These are phyloP conservation scores for Hapsidospora chrysogenum DNA, from an alignment of 495 filamentous ascomycete genomes.

Conservation along the genomic window DNA sequence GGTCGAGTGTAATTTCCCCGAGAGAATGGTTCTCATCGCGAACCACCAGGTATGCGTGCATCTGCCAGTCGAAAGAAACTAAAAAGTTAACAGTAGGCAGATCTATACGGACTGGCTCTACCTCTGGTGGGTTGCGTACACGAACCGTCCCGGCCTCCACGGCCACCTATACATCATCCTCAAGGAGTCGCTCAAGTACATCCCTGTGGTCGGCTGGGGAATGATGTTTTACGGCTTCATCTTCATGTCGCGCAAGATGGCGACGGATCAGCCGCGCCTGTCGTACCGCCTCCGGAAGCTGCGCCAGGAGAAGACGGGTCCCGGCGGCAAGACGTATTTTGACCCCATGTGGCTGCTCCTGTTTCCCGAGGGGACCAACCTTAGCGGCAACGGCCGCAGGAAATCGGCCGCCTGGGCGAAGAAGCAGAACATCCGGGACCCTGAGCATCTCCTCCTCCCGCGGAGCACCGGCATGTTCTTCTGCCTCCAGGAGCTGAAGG, in stretches of 20 bases:
- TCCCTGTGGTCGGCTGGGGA: slow-evolving; percentile 59
- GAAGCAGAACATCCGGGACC: slow-evolving; percentile 48
- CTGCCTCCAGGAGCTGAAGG: slow-evolving; percentile 53
- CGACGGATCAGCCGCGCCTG: slow-evolving; percentile 54
- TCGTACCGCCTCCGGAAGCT: slow-evolving; percentile 53
- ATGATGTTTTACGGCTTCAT: slow-evolving; percentile 77
- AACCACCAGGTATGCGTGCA: slow-evolving; percentile 70
- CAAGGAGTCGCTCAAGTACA: slow-evolving; percentile 64
- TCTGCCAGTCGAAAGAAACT: too few species aligned
- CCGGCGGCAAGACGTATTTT: slow-evolving; percentile 32
- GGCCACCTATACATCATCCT: slow-evolving; percentile 77
- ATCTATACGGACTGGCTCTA: slow-evolving; percentile 84
- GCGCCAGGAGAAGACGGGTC: slow-evolving; percentile 32
- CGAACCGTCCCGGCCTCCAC: slow-evolving; percentile 46
- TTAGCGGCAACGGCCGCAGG: slow-evolving; percentile 43
- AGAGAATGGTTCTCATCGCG: slow-evolving; percentile 62
- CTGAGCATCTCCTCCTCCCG: slow-evolving; percentile 52
- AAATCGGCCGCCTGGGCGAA: slow-evolving; percentile 52
- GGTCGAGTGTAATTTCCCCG: slow-evolving; percentile 56
- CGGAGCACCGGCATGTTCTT: slow-evolving; percentile 62
- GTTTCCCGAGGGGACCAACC: slow-evolving; percentile 74
- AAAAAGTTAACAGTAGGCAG: too few species aligned
- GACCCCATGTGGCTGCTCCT: slow-evolving; percentile 79
- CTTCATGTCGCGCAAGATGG: slow-evolving; percentile 71
- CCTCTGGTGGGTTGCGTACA: slow-evolving; percentile 76